phyloP scores from a whole-genome alignment of 2,329 filamentous ascomycete genomes.

The Myriangium duriaei region DNA sequence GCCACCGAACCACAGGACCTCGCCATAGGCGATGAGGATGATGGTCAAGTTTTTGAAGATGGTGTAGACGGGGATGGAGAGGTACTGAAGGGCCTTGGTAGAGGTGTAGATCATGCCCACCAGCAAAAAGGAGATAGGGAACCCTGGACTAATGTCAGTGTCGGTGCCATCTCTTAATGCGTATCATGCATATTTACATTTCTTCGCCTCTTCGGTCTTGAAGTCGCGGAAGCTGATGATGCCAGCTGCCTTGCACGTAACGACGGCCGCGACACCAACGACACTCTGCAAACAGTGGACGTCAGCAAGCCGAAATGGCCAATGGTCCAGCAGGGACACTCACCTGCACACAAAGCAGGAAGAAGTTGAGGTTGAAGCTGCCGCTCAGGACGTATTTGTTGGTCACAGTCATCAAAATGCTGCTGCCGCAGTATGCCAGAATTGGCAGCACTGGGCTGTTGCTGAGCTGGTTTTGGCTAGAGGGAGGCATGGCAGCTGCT shows the following conservation, averaged over 20 bases:
- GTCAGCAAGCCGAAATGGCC: conserved; percentile 1
- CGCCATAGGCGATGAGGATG: conserved; percentile 95
- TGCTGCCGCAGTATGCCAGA: conserved; percentile 80
- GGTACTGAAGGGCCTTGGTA: conserved; percentile 88
- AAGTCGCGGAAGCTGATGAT: conserved; percentile 77
- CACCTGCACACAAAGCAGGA: conserved; percentile 88
- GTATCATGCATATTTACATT: conserved; percentile 56
- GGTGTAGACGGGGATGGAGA: conserved; percentile 96
- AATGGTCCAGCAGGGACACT: conserved; percentile 19
- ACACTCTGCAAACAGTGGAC: conserved; percentile 50
- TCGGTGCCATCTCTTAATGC: conserved; percentile 1
- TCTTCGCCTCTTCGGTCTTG: conserved; percentile 77
- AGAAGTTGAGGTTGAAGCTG: conserved; percentile 92
- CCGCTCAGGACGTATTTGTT: conserved; percentile 98
- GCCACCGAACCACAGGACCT: conserved; percentile 96
- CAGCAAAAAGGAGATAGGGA: conserved; percentile 86
- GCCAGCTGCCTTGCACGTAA: conserved; percentile 65
- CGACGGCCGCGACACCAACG: conserved; percentile 77
- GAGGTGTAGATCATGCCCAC: conserved; percentile 99
- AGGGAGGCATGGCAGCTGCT: conserved; percentile 38
- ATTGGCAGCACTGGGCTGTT: conserved; percentile 71
- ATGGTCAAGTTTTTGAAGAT: conserved; percentile 99
- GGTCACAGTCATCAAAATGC: conserved; percentile 99
- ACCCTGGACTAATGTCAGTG: conserved; percentile 49
- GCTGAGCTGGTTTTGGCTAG: conserved; percentile 27